phyloP scores from a whole-genome alignment of 2,329 filamentous ascomycete genomes.

The Colletotrichum horii region DNA sequence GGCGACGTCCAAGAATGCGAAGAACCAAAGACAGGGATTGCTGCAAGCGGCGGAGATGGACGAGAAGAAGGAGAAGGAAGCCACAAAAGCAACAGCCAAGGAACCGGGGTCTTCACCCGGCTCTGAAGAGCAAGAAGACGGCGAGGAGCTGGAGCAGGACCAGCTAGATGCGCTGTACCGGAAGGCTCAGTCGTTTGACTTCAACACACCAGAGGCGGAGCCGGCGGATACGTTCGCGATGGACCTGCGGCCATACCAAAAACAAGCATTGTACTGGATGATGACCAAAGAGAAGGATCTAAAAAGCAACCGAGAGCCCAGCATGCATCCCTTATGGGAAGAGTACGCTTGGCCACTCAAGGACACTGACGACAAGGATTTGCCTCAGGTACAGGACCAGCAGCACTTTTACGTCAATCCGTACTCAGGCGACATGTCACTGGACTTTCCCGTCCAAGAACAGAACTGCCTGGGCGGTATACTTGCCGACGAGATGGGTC shows the following conservation, averaged over 20 bases:
- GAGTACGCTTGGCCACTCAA: constrained; percentile 89
- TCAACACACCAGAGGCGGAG: constrained; percentile 85
- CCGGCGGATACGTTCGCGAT: constrained; percentile 83
- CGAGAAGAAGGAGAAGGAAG: constrained; percentile 73
- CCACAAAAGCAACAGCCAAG: constrained; percentile 36
- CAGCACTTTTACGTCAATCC: constrained; percentile 92
- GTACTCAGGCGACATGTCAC: constrained; percentile 90
- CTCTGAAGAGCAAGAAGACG: constrained; percentile 80
- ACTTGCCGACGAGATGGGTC: constrained; percentile 94
- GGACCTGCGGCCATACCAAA: constrained; percentile 89
- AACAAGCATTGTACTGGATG: constrained; percentile 97
- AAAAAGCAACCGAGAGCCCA: constrained; percentile 71
- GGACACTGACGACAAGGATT: constrained; percentile 81
- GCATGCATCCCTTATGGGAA: constrained; percentile 98
- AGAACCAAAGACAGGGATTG: constrained; percentile 82
- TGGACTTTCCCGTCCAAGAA: constrained; percentile 91
- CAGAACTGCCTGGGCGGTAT: constrained; percentile 95
- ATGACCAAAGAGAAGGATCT: constrained; percentile 87
- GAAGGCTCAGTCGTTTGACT: constrained; percentile 97
- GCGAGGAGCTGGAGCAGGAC: constrained; percentile 90
- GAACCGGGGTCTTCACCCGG: constrained; percentile 54
- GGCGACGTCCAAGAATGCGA: constrained; percentile 75
- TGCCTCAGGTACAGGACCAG: constrained; percentile 70
- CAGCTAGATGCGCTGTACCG: constrained; percentile 93
- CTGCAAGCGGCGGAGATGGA: constrained; percentile 87